phyloP scores from a whole-genome alignment of 805 yeast species.

The Wickerhamomyces bovis region DNA sequence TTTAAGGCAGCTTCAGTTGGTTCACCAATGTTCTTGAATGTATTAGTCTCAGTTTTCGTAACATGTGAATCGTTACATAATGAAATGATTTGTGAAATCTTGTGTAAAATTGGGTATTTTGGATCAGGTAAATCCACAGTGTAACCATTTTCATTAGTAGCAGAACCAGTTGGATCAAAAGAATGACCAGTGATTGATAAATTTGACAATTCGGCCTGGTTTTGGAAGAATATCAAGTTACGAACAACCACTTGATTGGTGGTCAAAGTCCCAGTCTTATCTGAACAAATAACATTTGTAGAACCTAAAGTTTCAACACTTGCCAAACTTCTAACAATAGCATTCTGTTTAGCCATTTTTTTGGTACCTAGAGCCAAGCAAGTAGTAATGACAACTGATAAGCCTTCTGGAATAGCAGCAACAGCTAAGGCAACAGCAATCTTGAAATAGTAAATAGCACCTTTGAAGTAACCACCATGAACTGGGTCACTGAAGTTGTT shows the following conservation, averaged over 20 bases:
- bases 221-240: conserved; percentile 27
- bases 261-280: conserved; percentile 44
- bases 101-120: conserved; percentile 28
- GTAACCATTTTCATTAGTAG: conserved; percentile 21
- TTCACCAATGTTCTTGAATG: conserved; percentile 36
- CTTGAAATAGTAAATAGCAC: conserved; percentile 45
- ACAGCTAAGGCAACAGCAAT: conserved; percentile 45
- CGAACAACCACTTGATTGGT: conserved; percentile 44
- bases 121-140: conserved; percentile 29
- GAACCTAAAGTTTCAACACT: conserved; percentile 56
- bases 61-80: conserved; percentile 34
- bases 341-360: conserved; percentile 41
- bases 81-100: conserved; percentile 24
- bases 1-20: conserved; percentile 53
- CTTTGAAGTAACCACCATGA: conserved; percentile 37
- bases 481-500: conserved; percentile 35
- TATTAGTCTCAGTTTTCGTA: conserved; percentile 27
- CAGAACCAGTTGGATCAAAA: conserved; percentile 24
- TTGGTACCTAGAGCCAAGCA: conserved; percentile 45
- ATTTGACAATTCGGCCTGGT: conserved; percentile 22
- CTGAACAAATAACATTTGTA: conserved; percentile 42
- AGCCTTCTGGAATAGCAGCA: conserved; percentile 49
- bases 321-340: conserved; percentile 41
- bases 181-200: conserved; percentile 36
- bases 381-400: conserved; percentile 46